Conservation (phyloP, 768 basidiomycete species). For the Tephrocybe rancida region DNA sequence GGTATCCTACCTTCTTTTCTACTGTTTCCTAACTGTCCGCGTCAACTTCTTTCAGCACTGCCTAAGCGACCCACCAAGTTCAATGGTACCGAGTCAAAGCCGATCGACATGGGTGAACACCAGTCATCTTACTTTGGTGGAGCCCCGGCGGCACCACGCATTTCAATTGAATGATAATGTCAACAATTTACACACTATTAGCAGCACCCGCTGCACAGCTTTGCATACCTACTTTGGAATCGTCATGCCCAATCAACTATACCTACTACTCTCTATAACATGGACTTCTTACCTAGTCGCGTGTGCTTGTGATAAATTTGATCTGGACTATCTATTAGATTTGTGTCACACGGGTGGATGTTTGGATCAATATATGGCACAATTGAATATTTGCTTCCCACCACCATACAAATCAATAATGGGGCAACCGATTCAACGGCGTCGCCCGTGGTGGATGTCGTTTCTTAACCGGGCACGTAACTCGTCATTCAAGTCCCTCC, state of each 20-base stretch:
- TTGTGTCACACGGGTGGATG: not conserved
- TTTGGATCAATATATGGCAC: not conserved
- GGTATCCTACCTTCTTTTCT: constrained; percentile 26
- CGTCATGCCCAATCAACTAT: constrained; percentile 3
- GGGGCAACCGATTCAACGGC: constrained; percentile 10
- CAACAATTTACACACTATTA: not conserved
- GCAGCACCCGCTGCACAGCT: too few relatives aligned
- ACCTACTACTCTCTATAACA: not conserved
- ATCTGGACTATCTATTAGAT: constrained; percentile 2
- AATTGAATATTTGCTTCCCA: not conserved
- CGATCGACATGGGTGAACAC: constrained; percentile 44
- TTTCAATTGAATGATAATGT: constrained; percentile 71
- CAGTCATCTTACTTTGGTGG: constrained; percentile 55
- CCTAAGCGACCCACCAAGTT: constrained; percentile 43
- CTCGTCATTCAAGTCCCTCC: not conserved
- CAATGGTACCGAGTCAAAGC: constrained; percentile 40
- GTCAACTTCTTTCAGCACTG: constrained; percentile 42
- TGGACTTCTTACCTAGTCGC: not conserved
- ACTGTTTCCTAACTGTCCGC: constrained; percentile 34
- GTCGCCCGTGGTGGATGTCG: constrained; percentile 28
- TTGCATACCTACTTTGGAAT: constrained; percentile 4
- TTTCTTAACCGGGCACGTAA: constrained; percentile 42
- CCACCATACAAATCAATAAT: not conserved
- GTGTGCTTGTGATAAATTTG: not conserved
- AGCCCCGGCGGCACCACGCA: constrained; percentile 57